Evolutionary conservation across 371 early-diverging fungal species (phyloP).

Genomic region (Apophysomyces sp.): DNA sequence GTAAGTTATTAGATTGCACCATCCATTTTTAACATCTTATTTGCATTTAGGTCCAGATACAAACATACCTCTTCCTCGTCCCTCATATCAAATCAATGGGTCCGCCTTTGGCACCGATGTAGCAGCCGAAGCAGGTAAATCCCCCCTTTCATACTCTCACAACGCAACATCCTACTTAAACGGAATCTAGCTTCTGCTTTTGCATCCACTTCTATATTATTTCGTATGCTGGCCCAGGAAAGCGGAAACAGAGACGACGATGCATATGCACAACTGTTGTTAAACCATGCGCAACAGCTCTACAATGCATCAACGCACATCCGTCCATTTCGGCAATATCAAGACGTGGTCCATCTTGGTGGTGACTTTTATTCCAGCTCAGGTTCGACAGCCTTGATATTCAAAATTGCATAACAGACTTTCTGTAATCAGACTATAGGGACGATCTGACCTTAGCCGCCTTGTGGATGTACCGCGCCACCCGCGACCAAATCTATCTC

Average conservation of each 20-base stretch:
- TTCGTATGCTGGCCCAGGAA: slow-evolving; percentile 12
- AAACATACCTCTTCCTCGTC: slow-evolving; percentile 41
- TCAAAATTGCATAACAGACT: background rate
- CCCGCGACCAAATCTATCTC: slow-evolving; percentile 27
- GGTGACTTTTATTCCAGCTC: slow-evolving; percentile 34
- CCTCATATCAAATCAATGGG: slow-evolving; percentile 38
- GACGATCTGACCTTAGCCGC: slow-evolving; percentile 52
- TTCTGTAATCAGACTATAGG: slow-evolving; percentile 15
- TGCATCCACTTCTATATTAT: slow-evolving; percentile 47
- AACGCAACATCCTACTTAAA: too few species aligned
- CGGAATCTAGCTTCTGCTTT: slow-evolving; percentile 56
- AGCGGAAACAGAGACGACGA: slow-evolving; percentile 33
- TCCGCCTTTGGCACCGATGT: slow-evolving; percentile 51
- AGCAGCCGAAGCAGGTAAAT: slow-evolving; percentile 37
- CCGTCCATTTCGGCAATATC: slow-evolving; percentile 37
- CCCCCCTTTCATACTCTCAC: too few species aligned
- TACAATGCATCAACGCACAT: slow-evolving; percentile 26
- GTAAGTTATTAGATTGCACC: slow-evolving; percentile 4
- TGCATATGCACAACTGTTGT: slow-evolving; percentile 33
- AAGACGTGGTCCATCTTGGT: slow-evolving; percentile 30
- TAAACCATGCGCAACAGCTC: slow-evolving; percentile 39
- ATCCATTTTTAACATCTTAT: background rate
- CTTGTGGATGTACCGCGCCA: slow-evolving; percentile 49
- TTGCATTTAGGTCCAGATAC: slow-evolving; percentile 17
- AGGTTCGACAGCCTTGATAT: background rate